phyloP scores from a whole-genome alignment of 768 basidiomycete genomes.

The Terana coerulea region DNA sequence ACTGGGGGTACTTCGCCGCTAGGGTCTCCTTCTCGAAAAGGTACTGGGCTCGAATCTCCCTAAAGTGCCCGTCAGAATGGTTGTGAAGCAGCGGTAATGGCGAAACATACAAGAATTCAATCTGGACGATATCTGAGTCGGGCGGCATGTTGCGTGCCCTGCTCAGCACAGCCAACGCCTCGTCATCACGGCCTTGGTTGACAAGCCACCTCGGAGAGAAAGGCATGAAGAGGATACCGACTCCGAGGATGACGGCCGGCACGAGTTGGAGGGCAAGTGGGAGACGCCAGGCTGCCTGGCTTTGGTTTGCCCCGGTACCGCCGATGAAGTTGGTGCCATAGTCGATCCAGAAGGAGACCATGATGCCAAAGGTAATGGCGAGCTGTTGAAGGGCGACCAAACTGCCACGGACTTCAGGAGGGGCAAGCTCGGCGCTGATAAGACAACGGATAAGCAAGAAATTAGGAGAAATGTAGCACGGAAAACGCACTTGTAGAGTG shows the following conservation, averaged over 20 bases:
- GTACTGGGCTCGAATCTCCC: constrained; percentile 72
- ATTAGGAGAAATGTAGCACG: neutral
- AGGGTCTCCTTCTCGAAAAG: constrained; percentile 68
- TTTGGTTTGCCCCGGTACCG: constrained; percentile 52
- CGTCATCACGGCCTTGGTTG: constrained; percentile 71
- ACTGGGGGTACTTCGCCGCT: constrained; percentile 53
- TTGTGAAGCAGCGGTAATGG: neutral
- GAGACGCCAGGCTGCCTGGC: constrained; percentile 71
- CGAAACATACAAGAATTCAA: constrained; percentile 64
- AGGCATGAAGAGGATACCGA: constrained; percentile 74
- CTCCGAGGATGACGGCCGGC: constrained; percentile 66
- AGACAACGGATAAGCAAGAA: neutral
- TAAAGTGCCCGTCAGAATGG: constrained; percentile 17
- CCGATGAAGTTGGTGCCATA: constrained; percentile 68
- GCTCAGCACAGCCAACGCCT: constrained; percentile 63
- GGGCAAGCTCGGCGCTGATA: constrained; percentile 52
- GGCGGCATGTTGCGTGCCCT: constrained; percentile 50
- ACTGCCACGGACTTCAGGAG: constrained; percentile 79
- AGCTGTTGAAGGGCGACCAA: constrained; percentile 80
- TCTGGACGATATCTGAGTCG: constrained; percentile 63
- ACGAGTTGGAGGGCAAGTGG: constrained; percentile 72
- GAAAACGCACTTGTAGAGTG: constrained; percentile 56
- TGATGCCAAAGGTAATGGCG: constrained; percentile 78
- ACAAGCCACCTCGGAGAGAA: constrained; percentile 83
- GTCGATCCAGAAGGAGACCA: constrained; percentile 52